These are phyloP conservation scores for Ustilago trichophora DNA, from an alignment of 1,284 basidiomycete genomes.

Conservation along the genomic window DNA sequence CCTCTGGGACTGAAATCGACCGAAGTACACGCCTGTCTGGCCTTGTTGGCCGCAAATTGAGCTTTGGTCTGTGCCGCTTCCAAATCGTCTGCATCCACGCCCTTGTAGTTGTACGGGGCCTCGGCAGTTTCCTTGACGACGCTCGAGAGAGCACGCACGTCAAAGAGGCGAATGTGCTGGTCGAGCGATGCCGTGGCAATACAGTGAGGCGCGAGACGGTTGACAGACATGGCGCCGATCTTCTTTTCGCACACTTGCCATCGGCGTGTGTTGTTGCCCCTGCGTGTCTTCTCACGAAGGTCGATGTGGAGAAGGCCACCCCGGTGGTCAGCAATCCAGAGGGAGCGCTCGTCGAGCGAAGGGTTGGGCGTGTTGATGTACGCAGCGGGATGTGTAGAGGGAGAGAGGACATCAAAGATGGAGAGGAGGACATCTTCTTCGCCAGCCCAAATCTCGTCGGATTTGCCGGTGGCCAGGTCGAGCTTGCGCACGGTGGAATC, in stretches of 20 bases:
- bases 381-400: slow-evolving; percentile 42
- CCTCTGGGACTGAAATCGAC: slow-evolving; percentile 61
- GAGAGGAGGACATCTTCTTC: slow-evolving; percentile 56
- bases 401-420: slow-evolving; percentile 61
- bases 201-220: slow-evolving; percentile 46
- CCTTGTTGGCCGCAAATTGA: slow-evolving; percentile 41
- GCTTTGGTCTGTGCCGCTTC: slow-evolving; percentile 37
- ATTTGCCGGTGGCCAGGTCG: slow-evolving; percentile 39
- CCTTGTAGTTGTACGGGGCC: slow-evolving; percentile 47
- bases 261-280: slow-evolving; percentile 30
- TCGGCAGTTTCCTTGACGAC: slow-evolving; percentile 32
- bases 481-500: slow-evolving; percentile 59
- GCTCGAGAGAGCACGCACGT: slow-evolving; percentile 52
- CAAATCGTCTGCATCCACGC: slow-evolving; percentile 48
- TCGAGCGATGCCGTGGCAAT: slow-evolving; percentile 63
- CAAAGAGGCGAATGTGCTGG: slow-evolving; percentile 61
- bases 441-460: slow-evolving; percentile 53
- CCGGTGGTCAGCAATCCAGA: slow-evolving; percentile 65
- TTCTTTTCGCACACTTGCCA: slow-evolving; percentile 66
- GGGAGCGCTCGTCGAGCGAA: slow-evolving; percentile 47
- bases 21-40: slow-evolving; percentile 58
- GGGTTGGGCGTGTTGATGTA: slow-evolving; percentile 47
- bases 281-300: slow-evolving; percentile 36
- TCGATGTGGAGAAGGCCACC: slow-evolving; percentile 62
- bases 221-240: slow-evolving; percentile 64